Conservation (phyloP, 2,329 filamentous ascomycete genomes). For the Aspergillus calidoustus region DNA sequence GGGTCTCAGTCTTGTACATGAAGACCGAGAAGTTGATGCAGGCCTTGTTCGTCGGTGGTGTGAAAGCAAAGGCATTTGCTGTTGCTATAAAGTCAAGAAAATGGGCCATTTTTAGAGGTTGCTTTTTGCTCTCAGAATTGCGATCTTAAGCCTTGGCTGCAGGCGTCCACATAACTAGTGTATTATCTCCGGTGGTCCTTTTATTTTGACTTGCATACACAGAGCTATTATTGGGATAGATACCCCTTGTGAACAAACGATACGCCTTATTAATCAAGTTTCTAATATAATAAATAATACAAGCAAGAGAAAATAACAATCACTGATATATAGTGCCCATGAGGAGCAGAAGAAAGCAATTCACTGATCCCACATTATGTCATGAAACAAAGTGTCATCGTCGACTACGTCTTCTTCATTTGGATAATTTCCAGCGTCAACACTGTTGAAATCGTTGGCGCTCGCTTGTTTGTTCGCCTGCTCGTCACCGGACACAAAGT, state of each 20-base stretch:
- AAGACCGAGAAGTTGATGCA: conserved; percentile 66
- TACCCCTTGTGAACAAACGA: background rate
- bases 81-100: conserved; percentile 57
- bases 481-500: background rate
- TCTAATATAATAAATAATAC: background rate
- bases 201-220: conserved; percentile 2
- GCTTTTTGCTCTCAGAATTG: conserved; percentile 2
- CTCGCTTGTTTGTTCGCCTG: background rate
- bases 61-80: conserved; percentile 83
- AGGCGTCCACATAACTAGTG: background rate
- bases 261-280: background rate
- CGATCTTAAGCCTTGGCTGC: conserved; percentile 9
- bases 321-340: no score
- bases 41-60: conserved; percentile 85
- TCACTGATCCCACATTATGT: background rate
- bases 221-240: conserved; percentile 5
- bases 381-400: background rate
- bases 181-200: background rate
- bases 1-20: conserved; percentile 65
- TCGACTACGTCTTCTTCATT: background rate
- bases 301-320: no score
- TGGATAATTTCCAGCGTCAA: background rate
- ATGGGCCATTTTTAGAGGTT: background rate
- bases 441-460: background rate
- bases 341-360: background rate